Base-by-base conservation (phyloP, 2,329 filamentous ascomycete species). In the Arachnomyces sp. region DNA sequence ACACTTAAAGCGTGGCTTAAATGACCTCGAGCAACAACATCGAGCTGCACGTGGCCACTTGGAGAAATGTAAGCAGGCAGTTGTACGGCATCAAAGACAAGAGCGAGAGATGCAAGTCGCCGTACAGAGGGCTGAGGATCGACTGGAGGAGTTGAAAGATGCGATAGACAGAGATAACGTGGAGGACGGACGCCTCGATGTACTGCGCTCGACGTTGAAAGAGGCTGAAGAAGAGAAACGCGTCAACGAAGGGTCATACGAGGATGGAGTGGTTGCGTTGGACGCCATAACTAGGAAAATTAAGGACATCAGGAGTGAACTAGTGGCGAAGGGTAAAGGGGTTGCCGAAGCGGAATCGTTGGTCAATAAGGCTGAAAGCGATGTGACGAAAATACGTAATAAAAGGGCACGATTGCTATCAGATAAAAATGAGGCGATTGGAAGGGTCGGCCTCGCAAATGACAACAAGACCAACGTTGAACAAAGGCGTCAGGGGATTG, bases 111-210 rank as follows among this genome's bases (percentile, higher is more conserved):
- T 87, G 12, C 73, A 74, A 43, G 61, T 76, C 30, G 63, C 72
- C 2, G 57, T 74, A 28, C 80, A 86, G 45, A 63, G 67, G 38
- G 75, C 80, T 5, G 74, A 82, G 38, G 78, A 82, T 38, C 66
- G 70, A 5, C 70, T 84, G 25, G 75, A 78, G 39, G 76, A 78
- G 33, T 70, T 93, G 30, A 80, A 86, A 46, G 72, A 84, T 44
- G 81, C 74, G 9, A 66, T 80, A 32, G 75, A 78, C 14, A 66
- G 65, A 40, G 72, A 76, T 42, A 66, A 62, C 37, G 69, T 82
- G 3, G 77, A 79, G 40, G 86, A 87, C 54, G 80, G 77, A 36
- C 72, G 73, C 38, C 66, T 90, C 1, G 73, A 79, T 34, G 65
- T 66, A 9, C 66, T 87, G 2, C 74, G 74, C 40, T 61, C 67